Evolutionary conservation across 768 basidiomycete species (phyloP), one percentile per base, ranked within the genome.

Genomic region (Boletus subparvulus): DNA sequence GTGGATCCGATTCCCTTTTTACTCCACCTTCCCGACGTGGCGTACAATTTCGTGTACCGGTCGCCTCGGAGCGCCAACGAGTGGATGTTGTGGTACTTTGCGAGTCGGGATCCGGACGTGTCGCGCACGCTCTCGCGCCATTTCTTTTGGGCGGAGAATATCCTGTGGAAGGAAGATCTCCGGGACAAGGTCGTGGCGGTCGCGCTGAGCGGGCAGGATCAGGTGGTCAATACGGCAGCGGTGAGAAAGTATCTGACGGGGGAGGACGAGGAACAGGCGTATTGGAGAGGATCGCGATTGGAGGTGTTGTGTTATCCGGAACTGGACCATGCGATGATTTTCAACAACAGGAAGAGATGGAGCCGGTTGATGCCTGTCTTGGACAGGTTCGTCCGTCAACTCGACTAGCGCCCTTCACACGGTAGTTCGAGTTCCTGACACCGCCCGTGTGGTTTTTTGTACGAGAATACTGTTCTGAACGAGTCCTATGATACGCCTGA

Each of bases 41-140:
- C 84, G 19, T 79, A 78, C 66, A 87, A 86, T 66, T 88, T 88
- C 55, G 73, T 88, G 39, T 86, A 88, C 69, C 81, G 87, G 21
- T 44, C 59, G 8, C 76, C 86, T n/a, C 59, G 61, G n/a, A 48
- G 64, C 53, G 80, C 81, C 51, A 81, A 81, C 63, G 82, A 88
- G 60, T 86, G 84, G 83, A 75, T 84, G 69, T 61, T 88, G 49
- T 87, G 84, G 83, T 88, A 83, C 62, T 87, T 88, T 61, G 77
- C 85, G 21, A 81, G 80, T 53, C 79, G 81, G 12, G 87, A 88
- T 60, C 72, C 83, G 12, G 86, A 87, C 61, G 77, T 86, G 47
- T 79, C 85, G 47, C 77, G 82, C 3, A 77, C 82, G 40, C 75
- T 88, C 16, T 74, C 77, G 14, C 75, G 87, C 3, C 77, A 83